Percentiles rank a stretch among this genome's conserved stretches.
Evolutionary conservation across 2,329 filamentous ascomycete genomes (phyloP).

Genomic region (Fusarium concolor): DNA sequence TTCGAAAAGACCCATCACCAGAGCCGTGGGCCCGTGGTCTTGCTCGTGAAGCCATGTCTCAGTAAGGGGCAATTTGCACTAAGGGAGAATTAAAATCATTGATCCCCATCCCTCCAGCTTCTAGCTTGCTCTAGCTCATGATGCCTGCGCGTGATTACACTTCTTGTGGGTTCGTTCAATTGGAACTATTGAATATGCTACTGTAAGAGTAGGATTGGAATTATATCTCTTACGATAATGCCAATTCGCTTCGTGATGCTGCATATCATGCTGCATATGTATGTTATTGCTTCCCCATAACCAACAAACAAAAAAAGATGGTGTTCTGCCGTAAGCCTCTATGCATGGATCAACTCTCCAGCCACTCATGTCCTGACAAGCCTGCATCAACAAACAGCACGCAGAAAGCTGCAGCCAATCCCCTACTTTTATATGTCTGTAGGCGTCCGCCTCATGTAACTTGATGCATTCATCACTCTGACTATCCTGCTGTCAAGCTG

Average conservation of each 20-base stretch:
- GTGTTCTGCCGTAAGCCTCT: conserved; percentile 36
- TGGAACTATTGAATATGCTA: conserved; percentile 24
- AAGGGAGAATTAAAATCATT: conserved; percentile 4
- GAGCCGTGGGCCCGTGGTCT: neutral
- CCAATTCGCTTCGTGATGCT: conserved; percentile 5
- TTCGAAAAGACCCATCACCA: neutral
- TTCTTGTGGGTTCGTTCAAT: conserved; percentile 3
- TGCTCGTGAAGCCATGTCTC: conserved; percentile 18
- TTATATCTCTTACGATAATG: neutral
- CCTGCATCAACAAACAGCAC: conserved; percentile 4
- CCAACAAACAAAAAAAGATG: conserved; percentile 10
- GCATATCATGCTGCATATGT: neutral
- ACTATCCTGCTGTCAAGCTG: conserved; percentile 10
- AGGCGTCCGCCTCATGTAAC: conserved; percentile 33
- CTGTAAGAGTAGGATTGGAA: neutral
- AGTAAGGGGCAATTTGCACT: conserved; percentile 17
- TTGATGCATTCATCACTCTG: conserved; percentile 17
- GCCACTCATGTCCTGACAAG: conserved; percentile 31
- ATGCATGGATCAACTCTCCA: conserved; percentile 6
- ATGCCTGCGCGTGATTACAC: conserved; percentile 37
- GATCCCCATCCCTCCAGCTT: conserved; percentile 12
- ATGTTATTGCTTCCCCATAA: conserved; percentile 9
- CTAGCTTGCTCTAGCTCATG: conserved; percentile 29
- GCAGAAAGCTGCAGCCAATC: conserved; percentile 25
- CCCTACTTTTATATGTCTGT: conserved; percentile 19